Evolutionary conservation across 2,329 filamentous ascomycete species (phyloP).

Genomic region (Penicillium sp.): DNA sequence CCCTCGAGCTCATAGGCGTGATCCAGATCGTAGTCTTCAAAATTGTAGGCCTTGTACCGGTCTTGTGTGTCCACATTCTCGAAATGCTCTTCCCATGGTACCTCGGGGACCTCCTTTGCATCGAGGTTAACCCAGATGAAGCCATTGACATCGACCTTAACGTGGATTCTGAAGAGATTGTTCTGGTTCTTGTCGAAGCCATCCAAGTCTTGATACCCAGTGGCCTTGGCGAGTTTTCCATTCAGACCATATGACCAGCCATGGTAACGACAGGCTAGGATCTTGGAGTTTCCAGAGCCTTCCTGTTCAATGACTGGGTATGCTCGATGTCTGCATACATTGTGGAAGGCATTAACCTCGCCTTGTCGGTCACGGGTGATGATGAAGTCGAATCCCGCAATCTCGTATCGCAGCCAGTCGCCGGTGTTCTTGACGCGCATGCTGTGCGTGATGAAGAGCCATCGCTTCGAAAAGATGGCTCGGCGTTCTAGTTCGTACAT

Average conservation of each 20-base stretch:
- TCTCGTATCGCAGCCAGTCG: conserved; percentile 26
- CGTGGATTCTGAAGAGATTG: conserved; percentile 21
- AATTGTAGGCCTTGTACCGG: conserved; percentile 23
- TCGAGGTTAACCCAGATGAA: conserved; percentile 28
- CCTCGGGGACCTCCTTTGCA: conserved; percentile 21
- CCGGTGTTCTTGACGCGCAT: conserved; percentile 21
- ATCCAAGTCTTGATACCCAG: conserved; percentile 19
- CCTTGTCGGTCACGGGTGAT: conserved; percentile 23
- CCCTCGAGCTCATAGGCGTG: conserved; percentile 24
- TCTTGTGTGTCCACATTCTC: conserved; percentile 23
- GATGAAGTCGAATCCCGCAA: conserved; percentile 25
- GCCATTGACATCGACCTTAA: conserved; percentile 24
- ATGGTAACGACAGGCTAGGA: conserved; percentile 24
- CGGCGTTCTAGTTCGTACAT: conserved; percentile 28
- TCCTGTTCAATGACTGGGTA: conserved; percentile 26
- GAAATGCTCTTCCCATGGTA: conserved; percentile 26
- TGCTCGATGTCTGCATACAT: conserved; percentile 25
- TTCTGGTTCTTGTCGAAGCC: conserved; percentile 23
- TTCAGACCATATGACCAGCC: conserved; percentile 28
- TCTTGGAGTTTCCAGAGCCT: conserved; percentile 22
- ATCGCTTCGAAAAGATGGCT: conserved; percentile 24
- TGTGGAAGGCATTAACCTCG: conserved; percentile 25
- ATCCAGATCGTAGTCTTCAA: conserved; percentile 23
- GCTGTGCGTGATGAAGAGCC: conserved; percentile 27
- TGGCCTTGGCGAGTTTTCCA: conserved; percentile 25